Base-by-base conservation (phyloP, 768 basidiomycete genomes). In the Gloeophyllum trabeum region DNA sequence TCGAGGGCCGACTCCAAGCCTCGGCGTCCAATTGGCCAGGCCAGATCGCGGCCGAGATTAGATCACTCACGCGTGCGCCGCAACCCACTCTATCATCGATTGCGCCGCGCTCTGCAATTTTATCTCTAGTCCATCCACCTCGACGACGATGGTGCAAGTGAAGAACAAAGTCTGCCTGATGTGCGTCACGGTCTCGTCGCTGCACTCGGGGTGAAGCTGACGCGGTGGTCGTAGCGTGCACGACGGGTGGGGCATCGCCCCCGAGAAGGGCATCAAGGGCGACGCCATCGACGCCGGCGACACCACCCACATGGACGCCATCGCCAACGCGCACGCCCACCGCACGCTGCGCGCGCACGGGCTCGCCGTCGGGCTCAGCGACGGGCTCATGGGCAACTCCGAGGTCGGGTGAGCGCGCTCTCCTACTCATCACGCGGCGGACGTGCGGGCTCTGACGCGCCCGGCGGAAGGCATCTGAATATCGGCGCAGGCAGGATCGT, bases 331-430 rank as follows among this genome's bases (percentile, higher is more conserved):
- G 4, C 75, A 93, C 59, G 73, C 76, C 46, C 75, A 76, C 52
- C 73, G 84, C 38, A 72, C 73, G 12, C 71, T 97, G 16, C 65
- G 74, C 13, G 93, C 93, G 2, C 89, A 92, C 48, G 92, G 92
- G 7, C 70, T 87, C n/a, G 83, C 91, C 4, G 93, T 96, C 4
- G 92, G 92, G 1, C 69, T 97, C 42, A 88, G 70, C 52, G 93
- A 96, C 35, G 93, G 92, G 0, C 74, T 96, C 42, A 97, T 97
- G 93, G 93, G 92, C 13, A 94, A 97, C 66, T 94, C 92, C 2
- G 92, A 97, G 64, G 92, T 96, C 48, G 93, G 92, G 88, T 92
- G 54, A 44, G 86, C 65, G 4, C n/a, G n/a, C n/a, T 7, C 13
- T 18, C 34, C n/a, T 38, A 6, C 26, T 35, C 40, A 30, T 41